Base-by-base conservation (phyloP, 352 stramenopile genomes). In the Pythium monospermum region DNA sequence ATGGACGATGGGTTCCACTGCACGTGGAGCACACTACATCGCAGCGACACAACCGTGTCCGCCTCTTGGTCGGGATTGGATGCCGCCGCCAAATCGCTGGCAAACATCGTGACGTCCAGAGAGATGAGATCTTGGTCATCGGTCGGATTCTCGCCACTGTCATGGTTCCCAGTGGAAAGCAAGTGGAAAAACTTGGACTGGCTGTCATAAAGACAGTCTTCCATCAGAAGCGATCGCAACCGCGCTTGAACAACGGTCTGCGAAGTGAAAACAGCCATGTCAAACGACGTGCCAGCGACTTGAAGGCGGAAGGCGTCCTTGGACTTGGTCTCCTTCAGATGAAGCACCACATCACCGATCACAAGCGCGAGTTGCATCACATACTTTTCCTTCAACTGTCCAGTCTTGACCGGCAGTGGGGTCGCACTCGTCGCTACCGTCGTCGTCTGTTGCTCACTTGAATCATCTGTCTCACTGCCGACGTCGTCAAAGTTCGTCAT, bases 1-100 rank as follows among this genome's bases (percentile, higher is more conserved):
- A 93, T 80, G 1, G 83, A 93, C 23, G 83, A 90, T 26, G 83
- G 83, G 48, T 93, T 93, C 83, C 83, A 93, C 47, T 93, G 83
- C 23, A 93, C 25, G 53, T 89, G 64, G 15, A 93, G 53, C 22
- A 87, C 69, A 53, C 86, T 85, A 22, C 86, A 86, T 1, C 82
- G 64, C 25, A 82, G 49, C 44, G 83, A 66, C 1, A 83, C 61
- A 11, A 87, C 59, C 39, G 72, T 52, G n/a, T 86, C 62, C 12
- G 44, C 42, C 35, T 53, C 54, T 16, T 11, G 56, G 49, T 57
- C 37, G 23, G 18, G 25, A 26, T 44, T 53, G 15, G 47, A 22
- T 32, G 25, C 43, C 42, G 37, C 33, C 22, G 42, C 31, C n/a
- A n/a, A n/a, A 15, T 68, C 55, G 3, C 43, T 27, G 8, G 61